These are phyloP conservation scores for Sporormia fimetaria DNA, from an alignment of 495 filamentous ascomycete genomes.

Conservation along the genomic window DNA sequence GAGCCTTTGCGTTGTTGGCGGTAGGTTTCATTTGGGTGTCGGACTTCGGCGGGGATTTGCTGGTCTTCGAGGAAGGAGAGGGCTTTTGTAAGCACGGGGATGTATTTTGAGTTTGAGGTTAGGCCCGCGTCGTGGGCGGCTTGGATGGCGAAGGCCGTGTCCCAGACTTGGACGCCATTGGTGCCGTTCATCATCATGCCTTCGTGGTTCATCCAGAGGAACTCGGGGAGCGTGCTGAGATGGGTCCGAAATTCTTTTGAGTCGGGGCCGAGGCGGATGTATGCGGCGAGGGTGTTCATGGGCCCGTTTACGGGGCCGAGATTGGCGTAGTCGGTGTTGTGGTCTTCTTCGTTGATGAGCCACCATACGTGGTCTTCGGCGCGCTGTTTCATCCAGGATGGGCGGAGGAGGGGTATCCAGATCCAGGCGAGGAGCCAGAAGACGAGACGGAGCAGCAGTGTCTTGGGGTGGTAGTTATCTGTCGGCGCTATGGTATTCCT, in stretches of 20 bases:
- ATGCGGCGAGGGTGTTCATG: conserved; percentile 77
- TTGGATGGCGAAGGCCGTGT: conserved; percentile 83
- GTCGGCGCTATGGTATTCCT: conserved; percentile 67
- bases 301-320: conserved; percentile 82
- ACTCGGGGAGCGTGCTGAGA: conserved; percentile 69
- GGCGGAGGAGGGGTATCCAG: conserved; percentile 63
- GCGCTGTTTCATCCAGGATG: conserved; percentile 42
- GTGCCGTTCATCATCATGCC: conserved; percentile 94
- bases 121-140: conserved; percentile 67
- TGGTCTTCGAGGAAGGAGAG: conserved; percentile 82
- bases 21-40: conserved; percentile 70
- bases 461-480: conserved; percentile 92
- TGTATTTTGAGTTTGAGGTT: conserved; percentile 63
- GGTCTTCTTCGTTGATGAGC: conserved; percentile 78
- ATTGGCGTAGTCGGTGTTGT: conserved; percentile 78
- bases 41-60: conserved; percentile 77
- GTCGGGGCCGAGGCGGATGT: conserved; percentile 69
- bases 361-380: conserved; percentile 68
- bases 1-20: conserved; percentile 86
- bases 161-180: conserved; percentile 94
- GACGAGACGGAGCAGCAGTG: conserved; percentile 61
- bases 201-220: conserved; percentile 82
- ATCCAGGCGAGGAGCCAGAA: conserved; percentile 69
- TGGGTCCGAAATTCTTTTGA: conserved; percentile 66
- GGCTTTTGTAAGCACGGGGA: conserved; percentile 71